Evolutionary conservation across 106 monocot genomes (phyloP).

Genomic region (Platanthera guangdongensis): DNA sequence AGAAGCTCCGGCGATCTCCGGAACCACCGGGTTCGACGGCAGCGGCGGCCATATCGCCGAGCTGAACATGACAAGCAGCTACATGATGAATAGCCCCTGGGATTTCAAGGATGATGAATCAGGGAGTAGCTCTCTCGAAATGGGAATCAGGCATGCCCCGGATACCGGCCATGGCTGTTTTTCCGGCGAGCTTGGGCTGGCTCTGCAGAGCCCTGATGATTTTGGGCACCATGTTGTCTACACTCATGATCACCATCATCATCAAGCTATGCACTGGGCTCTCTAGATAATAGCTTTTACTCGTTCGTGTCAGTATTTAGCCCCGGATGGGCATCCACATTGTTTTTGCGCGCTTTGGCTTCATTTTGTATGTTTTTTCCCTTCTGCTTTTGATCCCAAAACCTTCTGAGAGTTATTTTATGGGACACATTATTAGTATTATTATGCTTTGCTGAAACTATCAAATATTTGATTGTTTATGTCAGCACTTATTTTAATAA

Average conservation of each 20-base stretch:
- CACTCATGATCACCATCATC: not conserved
- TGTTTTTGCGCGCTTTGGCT: no score
- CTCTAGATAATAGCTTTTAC: not conserved
- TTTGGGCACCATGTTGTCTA: not conserved
- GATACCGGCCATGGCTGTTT: constrained; percentile 28
- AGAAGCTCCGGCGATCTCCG: constrained; percentile 8
- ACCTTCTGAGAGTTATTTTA: no score
- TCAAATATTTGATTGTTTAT: no score
- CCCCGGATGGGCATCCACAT: no score
- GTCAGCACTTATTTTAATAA: no score
- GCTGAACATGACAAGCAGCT: constrained; percentile 7
- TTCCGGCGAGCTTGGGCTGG: constrained; percentile 83
- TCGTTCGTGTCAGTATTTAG: no score
- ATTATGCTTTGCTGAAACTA: no score
- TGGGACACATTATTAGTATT: no score
- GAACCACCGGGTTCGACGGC: constrained; percentile 3
- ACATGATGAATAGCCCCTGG: constrained; percentile 25
- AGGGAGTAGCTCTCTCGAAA: constrained; percentile 11
- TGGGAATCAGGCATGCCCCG: constrained; percentile 16
- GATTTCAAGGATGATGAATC: constrained; percentile 26
- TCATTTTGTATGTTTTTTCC: no score
- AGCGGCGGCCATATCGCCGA: constrained; percentile 22
- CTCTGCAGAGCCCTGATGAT: constrained; percentile 35
- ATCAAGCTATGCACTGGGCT: constrained; percentile 1
- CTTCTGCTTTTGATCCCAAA: no score